Base-by-base conservation (phyloP, 2,329 filamentous ascomycete species). In the Colletotrichum lindemuthianum region DNA sequence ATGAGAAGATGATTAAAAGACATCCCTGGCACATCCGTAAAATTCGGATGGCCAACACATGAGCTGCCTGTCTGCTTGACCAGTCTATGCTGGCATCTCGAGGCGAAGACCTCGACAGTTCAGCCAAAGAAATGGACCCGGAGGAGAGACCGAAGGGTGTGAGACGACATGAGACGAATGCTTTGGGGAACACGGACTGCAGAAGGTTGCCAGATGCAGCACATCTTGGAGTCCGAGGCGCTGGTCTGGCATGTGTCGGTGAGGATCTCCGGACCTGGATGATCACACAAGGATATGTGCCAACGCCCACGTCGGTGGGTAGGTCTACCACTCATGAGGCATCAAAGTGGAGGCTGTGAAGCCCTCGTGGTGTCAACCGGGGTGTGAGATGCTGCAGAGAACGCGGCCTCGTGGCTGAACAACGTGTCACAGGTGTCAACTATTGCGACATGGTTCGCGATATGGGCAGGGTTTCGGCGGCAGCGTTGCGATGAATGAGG, bases 21-120 rank as follows among this genome's bases (percentile, higher is more conserved):
- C 37, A 52, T 41, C 58, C 63, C 34, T 49, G 51, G 58, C n/a
- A 37, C 32, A 52, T 63, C 63, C 43, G 6, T 34, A 11, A 32
- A 52, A 24, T 52, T 65, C 47, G 51, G 63, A 65, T 59, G 58
- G 52, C 43, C 47, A 56, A 36, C 58, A 24, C 24, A 61, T 24
- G 40, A 50, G 45, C 24, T 47, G 53, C 41, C 36, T 47, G 53
- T 36, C 36, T 56, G 16, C 45, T 61, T 44, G 41, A 36, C 58
- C 34, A 40, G 45, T 40, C 47, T 52, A 16, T 12, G 51, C 45
- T 15, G 40, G 51, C 50, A 15, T 40, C n/a, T 12, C 40, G 45
- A 32, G 16, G 40, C 10, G 24, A 36, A 16, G 45, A 56, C 50
- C 16, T 6, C 8, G 32, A 40, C 44, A 55, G 50, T 39, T n/a